Base-by-base conservation (phyloP, 2,329 filamentous ascomycete species). In the Macroventuria anomochaeta region DNA sequence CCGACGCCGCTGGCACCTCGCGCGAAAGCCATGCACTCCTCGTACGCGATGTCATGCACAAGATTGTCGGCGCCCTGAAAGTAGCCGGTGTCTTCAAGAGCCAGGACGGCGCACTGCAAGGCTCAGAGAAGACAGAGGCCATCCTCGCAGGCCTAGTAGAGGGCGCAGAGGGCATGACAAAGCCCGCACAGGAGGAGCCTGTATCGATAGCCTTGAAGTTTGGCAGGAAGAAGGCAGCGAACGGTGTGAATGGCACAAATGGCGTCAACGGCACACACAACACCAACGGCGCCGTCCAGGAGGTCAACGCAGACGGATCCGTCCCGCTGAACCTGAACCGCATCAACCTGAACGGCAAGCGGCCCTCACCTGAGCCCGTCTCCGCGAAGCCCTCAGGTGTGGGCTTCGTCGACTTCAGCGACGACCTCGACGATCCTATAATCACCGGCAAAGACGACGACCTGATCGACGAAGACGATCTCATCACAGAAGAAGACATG, bases 401-500 rank as follows among this genome's bases (percentile, higher is more conserved):
- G n/a, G 72, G 72, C 48, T 75, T 75, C 61, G 83, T 90, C 31
- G 86, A 89, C 66, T 83, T 87, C 57, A 82, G 81, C 60, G 85
- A 88, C 61, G 86, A 90, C 60, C 80, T 88, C 51, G 81, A 80
- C 58, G 76, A 77, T 54, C 78, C 69, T n/a, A 67, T 77, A 69
- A 83, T 78, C 53, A 78, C 74, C 28, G 81, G 81, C 46, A 83
- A 84, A 56, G 89, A 92, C 64, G 91, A 96, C 60, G 93, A 96
- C 49, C 77, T 96, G 47, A 95, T 99, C 63, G 92, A 97, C 70
- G 95, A 97, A 74, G 89, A 97, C 68, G 87, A 86, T 8, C 80
- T 99, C 26, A 80, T 99, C 64, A 91, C 88, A 3, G 92, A 93
- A 68, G 90, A 91, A 57, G 93, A 99, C 70, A 81, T 95, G 64